Conservation (phyloP, 1,284 basidiomycete genomes). For the Inonotus hispidus region DNA sequence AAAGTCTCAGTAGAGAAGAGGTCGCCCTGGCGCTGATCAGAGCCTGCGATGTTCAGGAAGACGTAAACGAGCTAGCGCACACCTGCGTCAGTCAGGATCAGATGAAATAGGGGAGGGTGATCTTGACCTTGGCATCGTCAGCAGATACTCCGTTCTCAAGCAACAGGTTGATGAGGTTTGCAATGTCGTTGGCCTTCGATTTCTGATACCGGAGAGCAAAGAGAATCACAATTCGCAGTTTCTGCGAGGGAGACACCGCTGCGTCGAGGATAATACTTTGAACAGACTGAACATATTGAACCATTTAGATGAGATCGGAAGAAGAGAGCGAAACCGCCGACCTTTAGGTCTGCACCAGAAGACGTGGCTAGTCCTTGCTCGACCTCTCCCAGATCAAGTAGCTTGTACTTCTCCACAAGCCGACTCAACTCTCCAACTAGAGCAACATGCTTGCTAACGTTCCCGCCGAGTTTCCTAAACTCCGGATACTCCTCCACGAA, state of each 20-base stretch:
- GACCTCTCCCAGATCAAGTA: slow-evolving; percentile 89
- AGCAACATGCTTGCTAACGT: slow-evolving; percentile 98
- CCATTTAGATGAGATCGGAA: background rate
- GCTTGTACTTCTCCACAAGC: slow-evolving; percentile 79
- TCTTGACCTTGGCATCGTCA: slow-evolving; percentile 75
- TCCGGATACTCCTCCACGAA: slow-evolving; percentile 99
- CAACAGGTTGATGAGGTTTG: slow-evolving; percentile 77
- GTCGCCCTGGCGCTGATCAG: slow-evolving; percentile 96
- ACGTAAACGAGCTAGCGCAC: slow-evolving; percentile 80
- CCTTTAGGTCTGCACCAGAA: slow-evolving; percentile 85
- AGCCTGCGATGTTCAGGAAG: slow-evolving; percentile 88
- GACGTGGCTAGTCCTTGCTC: slow-evolving; percentile 96
- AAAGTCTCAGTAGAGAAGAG: slow-evolving; percentile 95
- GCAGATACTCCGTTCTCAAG: slow-evolving; percentile 77
- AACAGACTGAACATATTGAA: slow-evolving; percentile 51
- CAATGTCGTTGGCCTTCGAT: slow-evolving; percentile 79
- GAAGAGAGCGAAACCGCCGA: slow-evolving; percentile 31
- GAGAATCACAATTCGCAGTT: slow-evolving; percentile 89
- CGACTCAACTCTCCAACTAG: slow-evolving; percentile 94
- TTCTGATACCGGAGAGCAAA: slow-evolving; percentile 97
- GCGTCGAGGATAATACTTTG: slow-evolving; percentile 69
- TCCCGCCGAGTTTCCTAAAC: slow-evolving; percentile 92
- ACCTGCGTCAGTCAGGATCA: slow-evolving; percentile 4
- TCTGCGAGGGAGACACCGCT: slow-evolving; percentile 70
- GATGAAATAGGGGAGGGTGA: background rate